Conservation (phyloP, 257 asterid genomes). For the Fraxinus cuspidata region DNA sequence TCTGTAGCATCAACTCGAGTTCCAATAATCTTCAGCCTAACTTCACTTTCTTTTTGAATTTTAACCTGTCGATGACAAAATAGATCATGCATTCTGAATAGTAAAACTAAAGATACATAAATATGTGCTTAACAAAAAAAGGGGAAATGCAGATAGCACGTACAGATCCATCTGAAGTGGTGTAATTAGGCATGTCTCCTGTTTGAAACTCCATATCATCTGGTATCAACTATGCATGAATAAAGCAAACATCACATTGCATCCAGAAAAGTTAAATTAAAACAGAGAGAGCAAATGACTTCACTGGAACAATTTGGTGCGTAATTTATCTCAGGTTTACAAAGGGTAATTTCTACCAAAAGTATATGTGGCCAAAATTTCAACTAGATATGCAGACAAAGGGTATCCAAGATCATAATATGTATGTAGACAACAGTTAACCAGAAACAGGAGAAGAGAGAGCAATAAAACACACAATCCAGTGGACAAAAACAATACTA, state of each 20-base stretch:
- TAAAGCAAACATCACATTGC: not conserved
- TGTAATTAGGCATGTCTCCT: constrained; percentile 88
- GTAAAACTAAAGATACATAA: not conserved
- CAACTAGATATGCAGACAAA: not conserved
- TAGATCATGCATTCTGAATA: not conserved
- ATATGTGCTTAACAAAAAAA: not conserved
- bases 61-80: constrained; percentile 41
- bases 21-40: constrained; percentile 63
- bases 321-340: not conserved
- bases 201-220: constrained; percentile 98
- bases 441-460: not conserved
- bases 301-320: not conserved
- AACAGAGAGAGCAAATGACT: not conserved
- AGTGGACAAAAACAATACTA: no score
- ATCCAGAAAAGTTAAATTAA: not conserved
- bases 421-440: not conserved
- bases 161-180: constrained; percentile 89
- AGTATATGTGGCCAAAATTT: not conserved
- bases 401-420: not conserved
- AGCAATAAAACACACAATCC: no score
- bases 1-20: constrained; percentile 82
- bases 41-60: constrained; percentile 66
- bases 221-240: constrained; percentile 67
- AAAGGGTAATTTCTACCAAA: not conserved
- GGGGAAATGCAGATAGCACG: constrained; percentile 10